Conservation (phyloP, 1,139 yeast genomes). For the Martiniozyma asiatica region DNA sequence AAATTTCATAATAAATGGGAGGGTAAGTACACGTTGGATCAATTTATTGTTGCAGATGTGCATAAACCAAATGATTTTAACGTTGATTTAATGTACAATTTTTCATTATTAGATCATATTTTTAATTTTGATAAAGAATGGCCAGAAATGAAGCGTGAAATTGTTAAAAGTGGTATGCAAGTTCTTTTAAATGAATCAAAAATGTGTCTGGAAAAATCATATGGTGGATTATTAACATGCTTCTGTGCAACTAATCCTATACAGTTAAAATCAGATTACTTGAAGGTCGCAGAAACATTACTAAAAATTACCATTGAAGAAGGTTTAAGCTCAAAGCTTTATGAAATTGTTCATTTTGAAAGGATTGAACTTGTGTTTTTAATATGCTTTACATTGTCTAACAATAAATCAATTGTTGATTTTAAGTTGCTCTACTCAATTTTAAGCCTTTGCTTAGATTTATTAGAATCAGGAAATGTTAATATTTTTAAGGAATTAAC, state of each 20-base stretch:
- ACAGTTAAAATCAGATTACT: slow-evolving; percentile 26
- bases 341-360: slow-evolving; percentile 43
- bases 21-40: slow-evolving; percentile 29
- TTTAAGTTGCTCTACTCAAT: slow-evolving; percentile 28
- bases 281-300: slow-evolving; percentile 34
- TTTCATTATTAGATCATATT: slow-evolving; percentile 50
- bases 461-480: slow-evolving; percentile 35
- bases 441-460: slow-evolving; percentile 29
- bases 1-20: slow-evolving; percentile 42
- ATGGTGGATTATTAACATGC: slow-evolving; percentile 69
- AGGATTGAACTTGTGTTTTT: slow-evolving; percentile 64
- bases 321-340: slow-evolving; percentile 38
- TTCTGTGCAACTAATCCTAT: slow-evolving; percentile 30
- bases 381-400: slow-evolving; percentile 37
- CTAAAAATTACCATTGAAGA: slow-evolving; percentile 41
- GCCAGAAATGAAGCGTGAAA: slow-evolving; percentile 38
- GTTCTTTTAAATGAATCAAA: slow-evolving; percentile 59
- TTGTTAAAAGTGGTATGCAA: slow-evolving; percentile 51
- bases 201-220: slow-evolving; percentile 55
- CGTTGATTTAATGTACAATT: slow-evolving; percentile 42
- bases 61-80: slow-evolving; percentile 40
- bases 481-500: slow-evolving; percentile 32
- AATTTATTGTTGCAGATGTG: slow-evolving; percentile 40
- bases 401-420: slow-evolving; percentile 14
- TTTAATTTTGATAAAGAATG: slow-evolving; percentile 37